Evolutionary conservation across 2,329 filamentous ascomycete genomes (phyloP).

Genomic region (Clonostachys rosea): DNA sequence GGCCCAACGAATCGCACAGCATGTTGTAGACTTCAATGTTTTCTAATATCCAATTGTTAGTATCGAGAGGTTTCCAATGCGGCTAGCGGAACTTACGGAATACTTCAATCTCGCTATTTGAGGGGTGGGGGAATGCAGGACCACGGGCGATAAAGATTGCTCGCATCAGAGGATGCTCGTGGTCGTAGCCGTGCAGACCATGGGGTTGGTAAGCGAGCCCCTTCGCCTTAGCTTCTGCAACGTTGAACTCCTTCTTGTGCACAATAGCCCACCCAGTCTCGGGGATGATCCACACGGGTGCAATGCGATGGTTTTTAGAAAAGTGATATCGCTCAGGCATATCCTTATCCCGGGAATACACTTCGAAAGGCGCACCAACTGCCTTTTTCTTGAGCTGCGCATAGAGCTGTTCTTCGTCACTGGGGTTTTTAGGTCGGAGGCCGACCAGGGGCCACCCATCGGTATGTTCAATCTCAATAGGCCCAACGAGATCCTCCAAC

Average conservation of each 20-base stretch:
- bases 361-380: conserved; percentile 68
- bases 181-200: conserved; percentile 91
- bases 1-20: conserved; percentile 78
- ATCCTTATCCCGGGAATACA: conserved; percentile 79
- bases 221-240: conserved; percentile 58
- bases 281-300: conserved; percentile 90
- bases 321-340: conserved; percentile 97
- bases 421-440: conserved; percentile 70
- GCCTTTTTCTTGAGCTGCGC: conserved; percentile 53
- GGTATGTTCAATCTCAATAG: conserved; percentile 70
- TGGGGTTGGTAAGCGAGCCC: conserved; percentile 70
- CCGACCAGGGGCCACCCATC: conserved; percentile 96
- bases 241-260: conserved; percentile 71
- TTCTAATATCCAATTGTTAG: conserved; percentile 44
- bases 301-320: conserved; percentile 80
- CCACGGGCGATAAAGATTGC: conserved; percentile 92
- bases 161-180: conserved; percentile 91
- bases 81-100: conserved; percentile 66
- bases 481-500: conserved; percentile 82
- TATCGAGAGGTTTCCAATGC: too few species aligned
- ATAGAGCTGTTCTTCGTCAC: conserved; percentile 65
- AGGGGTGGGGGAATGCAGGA: conserved; percentile 82
- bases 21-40: conserved; percentile 96
- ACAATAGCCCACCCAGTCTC: conserved; percentile 92
- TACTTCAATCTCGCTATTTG: conserved; percentile 71